Conservation (phyloP, 2,329 filamentous ascomycete genomes). For the Aspergillus oerlinghausenensis region DNA sequence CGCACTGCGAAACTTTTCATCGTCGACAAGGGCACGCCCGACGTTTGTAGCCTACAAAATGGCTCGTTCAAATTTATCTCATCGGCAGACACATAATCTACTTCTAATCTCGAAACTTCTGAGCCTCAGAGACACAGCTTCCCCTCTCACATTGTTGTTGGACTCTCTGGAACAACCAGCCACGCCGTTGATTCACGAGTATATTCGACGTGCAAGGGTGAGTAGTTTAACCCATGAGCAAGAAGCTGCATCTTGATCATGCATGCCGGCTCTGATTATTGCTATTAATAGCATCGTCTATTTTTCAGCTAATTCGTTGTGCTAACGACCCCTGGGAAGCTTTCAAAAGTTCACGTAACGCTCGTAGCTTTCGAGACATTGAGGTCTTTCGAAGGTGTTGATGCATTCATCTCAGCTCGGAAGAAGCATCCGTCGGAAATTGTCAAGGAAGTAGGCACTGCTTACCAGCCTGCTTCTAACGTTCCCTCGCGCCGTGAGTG, state of each 20-base stretch:
- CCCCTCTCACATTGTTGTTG: slow-evolving; percentile 79
- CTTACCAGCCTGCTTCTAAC: slow-evolving; percentile 17
- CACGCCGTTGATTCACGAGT: slow-evolving; percentile 65
- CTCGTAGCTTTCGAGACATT: slow-evolving; percentile 75
- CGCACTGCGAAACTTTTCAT: slow-evolving; percentile 12
- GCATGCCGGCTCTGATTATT: not conserved
- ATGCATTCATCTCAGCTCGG: slow-evolving; percentile 62
- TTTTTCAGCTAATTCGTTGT: not conserved
- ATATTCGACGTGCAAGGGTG: slow-evolving; percentile 70
- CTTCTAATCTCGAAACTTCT: slow-evolving; percentile 79
- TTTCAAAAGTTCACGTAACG: slow-evolving; percentile 63
- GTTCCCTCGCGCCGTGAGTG: slow-evolving; percentile 26
- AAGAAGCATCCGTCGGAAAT: slow-evolving; percentile 56
- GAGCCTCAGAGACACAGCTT: slow-evolving; percentile 71
- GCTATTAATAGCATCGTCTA: not conserved
- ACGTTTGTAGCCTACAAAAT: slow-evolving; percentile 15
- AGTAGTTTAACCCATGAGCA: slow-evolving; percentile 8
- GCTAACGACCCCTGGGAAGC: slow-evolving; percentile 17
- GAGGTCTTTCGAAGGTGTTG: slow-evolving; percentile 58
- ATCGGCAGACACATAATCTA: slow-evolving; percentile 77
- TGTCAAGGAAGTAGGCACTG: slow-evolving; percentile 54
- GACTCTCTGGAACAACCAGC: slow-evolving; percentile 82
- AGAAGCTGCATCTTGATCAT: not conserved
- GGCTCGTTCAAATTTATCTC: slow-evolving; percentile 42
- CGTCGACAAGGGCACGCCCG: not conserved